Percentiles rank a stretch among this genome's conserved stretches.
phyloP scores from a whole-genome alignment of 169 alveolate genomes.

The Cryptosporidium sp. region DNA sequence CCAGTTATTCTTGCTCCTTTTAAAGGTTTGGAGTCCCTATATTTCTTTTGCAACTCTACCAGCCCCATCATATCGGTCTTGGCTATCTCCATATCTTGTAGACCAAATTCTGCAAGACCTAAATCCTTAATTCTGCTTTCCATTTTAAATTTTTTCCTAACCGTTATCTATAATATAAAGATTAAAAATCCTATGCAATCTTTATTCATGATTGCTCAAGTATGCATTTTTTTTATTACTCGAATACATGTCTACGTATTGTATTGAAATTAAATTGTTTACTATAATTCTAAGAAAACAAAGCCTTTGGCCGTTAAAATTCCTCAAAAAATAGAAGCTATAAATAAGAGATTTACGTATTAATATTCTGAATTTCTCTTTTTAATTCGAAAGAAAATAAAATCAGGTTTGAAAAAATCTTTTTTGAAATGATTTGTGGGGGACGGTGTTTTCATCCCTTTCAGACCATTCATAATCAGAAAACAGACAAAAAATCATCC shows the following conservation, averaged over 20 bases:
- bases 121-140: conserved; percentile 88
- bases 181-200: background rate
- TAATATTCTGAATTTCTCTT: too few relatives aligned
- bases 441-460: background rate
- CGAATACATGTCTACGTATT: background rate
- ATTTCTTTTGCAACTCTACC: conserved; percentile 91
- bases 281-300: background rate
- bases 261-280: too few relatives aligned
- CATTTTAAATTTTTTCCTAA: background rate
- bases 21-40: conserved; percentile 90
- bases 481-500: background rate
- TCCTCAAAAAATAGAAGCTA: background rate
- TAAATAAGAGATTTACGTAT: too few relatives aligned
- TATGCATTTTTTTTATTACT: background rate
- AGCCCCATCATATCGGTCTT: conserved; percentile 98
- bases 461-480: background rate
- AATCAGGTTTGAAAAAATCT: background rate
- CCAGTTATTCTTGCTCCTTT: conserved; percentile 96
- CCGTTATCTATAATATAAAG: background rate
- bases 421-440: background rate
- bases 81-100: conserved; percentile 92
- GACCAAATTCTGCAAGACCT: conserved; percentile 92
- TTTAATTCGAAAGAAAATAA: background rate
- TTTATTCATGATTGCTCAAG: too few relatives aligned
- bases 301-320: too few relatives aligned